Evolutionary conservation across 805 yeast genomes (phyloP), one percentile per base, ranked within the genome.

Genomic region (Scheffersomyces lignosus): DNA sequence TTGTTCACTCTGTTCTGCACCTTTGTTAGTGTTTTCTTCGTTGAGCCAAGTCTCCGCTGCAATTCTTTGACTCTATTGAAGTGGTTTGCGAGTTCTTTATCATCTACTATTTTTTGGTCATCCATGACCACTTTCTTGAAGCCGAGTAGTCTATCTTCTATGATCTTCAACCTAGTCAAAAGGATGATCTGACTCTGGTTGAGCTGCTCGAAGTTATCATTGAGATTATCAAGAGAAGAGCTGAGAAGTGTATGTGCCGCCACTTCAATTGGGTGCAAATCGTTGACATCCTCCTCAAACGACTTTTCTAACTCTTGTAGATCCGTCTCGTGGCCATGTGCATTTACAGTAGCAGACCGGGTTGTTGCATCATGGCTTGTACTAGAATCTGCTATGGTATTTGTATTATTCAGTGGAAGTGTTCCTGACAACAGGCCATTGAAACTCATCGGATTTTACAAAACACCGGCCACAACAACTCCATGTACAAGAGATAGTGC

Each of bases 221-320:
- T 70, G 16, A 80, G 56, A 4, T 58, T 60, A 28, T 80, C 83
- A 6, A 80, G 55, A 2, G 83, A 73, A 1, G 75, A 73, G 22
- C 79, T 79, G 5, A 80, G 50, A 1, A 80, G 52, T 7, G 77
- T 59, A 43, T 80, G 85, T 0, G 80, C 82, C 2, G 78, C 70
- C 18, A 78, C 61, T 42, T 80, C 86, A 29, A 80, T 69, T 0
- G 83, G 82, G 49, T 80, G 84, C 12, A 78, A 62, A 20, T 73
- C 71, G 23, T 43, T 31, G 8, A 27, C 23, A n/a, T 39, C 49
- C 10, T 38, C 24, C 24, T n/a, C n/a, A n/a, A n/a, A n/a, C n/a
- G n/a, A n/a, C n/a, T n/a, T n/a, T n/a, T n/a, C n/a, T n/a, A n/a
- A n/a, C n/a, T n/a, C n/a, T n/a, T n/a, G n/a, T n/a, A n/a, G n/a